These are phyloP conservation scores for Penicillium oxalicum DNA, from an alignment of 2,329 filamentous ascomycete species.

Conservation along the genomic window DNA sequence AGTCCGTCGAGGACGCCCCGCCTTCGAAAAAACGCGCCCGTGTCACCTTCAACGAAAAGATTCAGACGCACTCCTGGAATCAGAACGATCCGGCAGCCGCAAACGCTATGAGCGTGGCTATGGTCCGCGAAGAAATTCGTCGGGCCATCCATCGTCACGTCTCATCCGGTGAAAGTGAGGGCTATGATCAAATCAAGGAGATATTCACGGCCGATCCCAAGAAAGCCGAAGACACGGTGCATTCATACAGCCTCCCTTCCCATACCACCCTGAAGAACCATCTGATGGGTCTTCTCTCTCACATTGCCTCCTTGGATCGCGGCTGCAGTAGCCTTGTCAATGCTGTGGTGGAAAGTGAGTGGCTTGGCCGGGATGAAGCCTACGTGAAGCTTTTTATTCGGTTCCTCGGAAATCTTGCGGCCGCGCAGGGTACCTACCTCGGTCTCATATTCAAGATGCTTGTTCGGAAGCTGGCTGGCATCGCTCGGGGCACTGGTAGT, in stretches of 20 bases:
- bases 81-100: slow-evolving; percentile 17
- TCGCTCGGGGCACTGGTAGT: slow-evolving; percentile 50
- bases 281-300: slow-evolving; percentile 52
- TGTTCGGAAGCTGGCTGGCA: slow-evolving; percentile 65
- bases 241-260: slow-evolving; percentile 44
- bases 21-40: slow-evolving; percentile 38
- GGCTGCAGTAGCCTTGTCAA: slow-evolving; percentile 54
- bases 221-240: slow-evolving; percentile 30
- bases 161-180: slow-evolving; percentile 48
- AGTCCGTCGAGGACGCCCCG: slow-evolving; percentile 22
- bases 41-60: slow-evolving; percentile 41
- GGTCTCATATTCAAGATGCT: slow-evolving; percentile 71
- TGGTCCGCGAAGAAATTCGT: slow-evolving; percentile 57
- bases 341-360: slow-evolving; percentile 53
- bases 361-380: slow-evolving; percentile 56
- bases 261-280: slow-evolving; percentile 52
- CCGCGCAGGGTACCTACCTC: slow-evolving; percentile 75
- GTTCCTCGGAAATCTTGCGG: slow-evolving; percentile 62
- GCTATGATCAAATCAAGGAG: slow-evolving; percentile 52
- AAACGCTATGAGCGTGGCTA: slow-evolving; percentile 49
- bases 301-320: slow-evolving; percentile 50
- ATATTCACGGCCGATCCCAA: slow-evolving; percentile 48
- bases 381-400: slow-evolving; percentile 54
- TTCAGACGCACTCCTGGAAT: slow-evolving; percentile 33
- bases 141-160: slow-evolving; percentile 51